A percentile compares a stretch with the other conserved stretches of the same genome.
These are phyloP conservation scores for Metarhizium album DNA, from an alignment of 2,329 filamentous ascomycete genomes.

Conservation along the genomic window DNA sequence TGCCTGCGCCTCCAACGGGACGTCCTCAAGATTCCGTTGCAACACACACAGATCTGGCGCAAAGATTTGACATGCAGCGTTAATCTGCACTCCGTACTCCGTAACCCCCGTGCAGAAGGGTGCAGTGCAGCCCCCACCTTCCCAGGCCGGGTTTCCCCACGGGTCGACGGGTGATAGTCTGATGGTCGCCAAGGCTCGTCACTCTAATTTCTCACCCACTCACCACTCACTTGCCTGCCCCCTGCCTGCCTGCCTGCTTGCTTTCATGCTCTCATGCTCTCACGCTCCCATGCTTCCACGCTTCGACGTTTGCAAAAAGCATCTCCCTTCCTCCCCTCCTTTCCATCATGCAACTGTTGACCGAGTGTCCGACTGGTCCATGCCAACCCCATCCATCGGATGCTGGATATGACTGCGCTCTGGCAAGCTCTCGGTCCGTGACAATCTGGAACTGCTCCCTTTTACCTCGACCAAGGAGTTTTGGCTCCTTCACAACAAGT, in stretches of 20 bases:
- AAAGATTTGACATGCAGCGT: conserved; percentile 2
- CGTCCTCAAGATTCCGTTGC: neutral
- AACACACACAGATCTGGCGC: conserved; percentile 1
- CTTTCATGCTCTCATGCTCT: too few relatives aligned
- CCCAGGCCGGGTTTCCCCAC: neutral
- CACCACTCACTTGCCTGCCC: too few relatives aligned
- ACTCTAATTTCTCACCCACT: too few relatives aligned
- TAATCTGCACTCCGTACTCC: conserved; percentile 1
- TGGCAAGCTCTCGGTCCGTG: too few relatives aligned
- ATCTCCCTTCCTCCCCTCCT: neutral
- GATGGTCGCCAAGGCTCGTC: too few relatives aligned
- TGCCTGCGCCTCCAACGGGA: neutral
- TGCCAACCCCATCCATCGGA: too few relatives aligned
- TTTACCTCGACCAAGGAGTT: neutral
- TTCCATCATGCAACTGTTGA: neutral
- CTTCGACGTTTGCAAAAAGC: too few relatives aligned
- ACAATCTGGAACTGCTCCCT: too few relatives aligned
- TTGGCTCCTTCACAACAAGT: neutral
- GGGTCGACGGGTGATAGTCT: neutral
- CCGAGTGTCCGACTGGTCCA: neutral
- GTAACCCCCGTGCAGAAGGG: neutral
- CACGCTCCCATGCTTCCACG: too few relatives aligned
- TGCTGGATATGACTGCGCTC: too few relatives aligned
- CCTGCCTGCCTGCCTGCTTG: too few relatives aligned
- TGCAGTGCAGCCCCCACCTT: conserved; percentile 1